Conservation (phyloP, 2,329 filamentous ascomycete genomes). For the Cordyceps pruinosa region DNA sequence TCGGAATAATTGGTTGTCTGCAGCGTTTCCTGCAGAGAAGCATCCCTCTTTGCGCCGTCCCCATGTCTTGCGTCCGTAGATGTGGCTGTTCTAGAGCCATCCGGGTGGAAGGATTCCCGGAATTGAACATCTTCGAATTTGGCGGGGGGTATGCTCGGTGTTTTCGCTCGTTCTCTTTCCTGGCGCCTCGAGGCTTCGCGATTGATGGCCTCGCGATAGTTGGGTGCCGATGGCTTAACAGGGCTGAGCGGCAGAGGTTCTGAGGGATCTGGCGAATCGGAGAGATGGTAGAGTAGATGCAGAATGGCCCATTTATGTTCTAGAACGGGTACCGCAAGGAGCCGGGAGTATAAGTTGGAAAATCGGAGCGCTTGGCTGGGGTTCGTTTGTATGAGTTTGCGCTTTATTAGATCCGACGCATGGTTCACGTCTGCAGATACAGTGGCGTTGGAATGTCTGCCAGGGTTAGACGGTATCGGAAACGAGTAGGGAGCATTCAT, state of each 20-base stretch:
- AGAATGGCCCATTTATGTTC: constrained; percentile 96
- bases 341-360: constrained; percentile 81
- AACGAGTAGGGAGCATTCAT: constrained; percentile 14
- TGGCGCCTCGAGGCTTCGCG: constrained; percentile 31
- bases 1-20: constrained; percentile 51
- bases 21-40: constrained; percentile 50
- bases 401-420: constrained; percentile 86
- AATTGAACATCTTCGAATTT: constrained; percentile 42
- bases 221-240: constrained; percentile 31
- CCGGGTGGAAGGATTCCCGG: constrained; percentile 48
- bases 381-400: constrained; percentile 73
- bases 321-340: constrained; percentile 85
- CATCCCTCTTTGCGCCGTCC: constrained; percentile 36
- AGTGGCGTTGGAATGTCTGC: constrained; percentile 42
- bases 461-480: neutral
- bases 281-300: constrained; percentile 79
- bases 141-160: constrained; percentile 19
- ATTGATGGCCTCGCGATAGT: constrained; percentile 31
- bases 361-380: constrained; percentile 75
- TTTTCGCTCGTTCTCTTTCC: constrained; percentile 31
- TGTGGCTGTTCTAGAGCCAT: constrained; percentile 41
- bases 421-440: constrained; percentile 75
- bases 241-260: constrained; percentile 43
- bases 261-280: constrained; percentile 56
- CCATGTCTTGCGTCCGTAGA: constrained; percentile 31